Base-by-base conservation (phyloP, 345 rosid species). In the Dipteronia sinensis region DNA sequence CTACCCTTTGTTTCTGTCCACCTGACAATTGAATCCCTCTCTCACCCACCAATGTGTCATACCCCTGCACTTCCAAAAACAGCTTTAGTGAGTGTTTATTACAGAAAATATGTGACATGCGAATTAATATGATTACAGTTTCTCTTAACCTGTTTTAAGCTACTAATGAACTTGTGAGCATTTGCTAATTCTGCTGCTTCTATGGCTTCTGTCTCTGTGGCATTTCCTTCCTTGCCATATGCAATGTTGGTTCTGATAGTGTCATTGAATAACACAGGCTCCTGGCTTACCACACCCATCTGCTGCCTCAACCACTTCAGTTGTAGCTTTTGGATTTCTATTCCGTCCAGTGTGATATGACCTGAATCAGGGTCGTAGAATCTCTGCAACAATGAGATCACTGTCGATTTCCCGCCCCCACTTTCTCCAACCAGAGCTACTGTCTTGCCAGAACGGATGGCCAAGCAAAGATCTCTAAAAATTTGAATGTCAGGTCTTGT, bases 401-500 rank as follows among this genome's bases (percentile, higher is more conserved):
- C 88, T 0, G 96, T 91, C 0, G 96, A 93, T 80, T 93, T 93
- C 12, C 98, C 98, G 0, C 92, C 81, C 4, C 96, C 98, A 29
- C 96, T 91, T 79, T 91, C 98, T 69, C 98, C 98, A 6, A 93
- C 94, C 65, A 91, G 73, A 65, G 94, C 98, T 73, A 90, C 88
- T 2, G 88, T 88, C 95, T 93, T 86, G 70, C 98, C 90, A 13
- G 91, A 85, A 27, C 69, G 88, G 65, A 93, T 88, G 20, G 75
- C 59, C 84, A 93, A 87, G 76, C 88, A 80, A 61, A 92, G 86
- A 73, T 93, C 93, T 7, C 77, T 79, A 40, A 93, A 86, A 78
- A 90, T 84, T 15, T 88, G 94, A 82, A 87, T 73, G 76, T 86
- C 91, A 22, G 97, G 97, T 78, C 98, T 87, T 7, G 82, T 74